Base-by-base conservation (phyloP, 78 protist genomes). In the Monocercomonoides exilis region DNA sequence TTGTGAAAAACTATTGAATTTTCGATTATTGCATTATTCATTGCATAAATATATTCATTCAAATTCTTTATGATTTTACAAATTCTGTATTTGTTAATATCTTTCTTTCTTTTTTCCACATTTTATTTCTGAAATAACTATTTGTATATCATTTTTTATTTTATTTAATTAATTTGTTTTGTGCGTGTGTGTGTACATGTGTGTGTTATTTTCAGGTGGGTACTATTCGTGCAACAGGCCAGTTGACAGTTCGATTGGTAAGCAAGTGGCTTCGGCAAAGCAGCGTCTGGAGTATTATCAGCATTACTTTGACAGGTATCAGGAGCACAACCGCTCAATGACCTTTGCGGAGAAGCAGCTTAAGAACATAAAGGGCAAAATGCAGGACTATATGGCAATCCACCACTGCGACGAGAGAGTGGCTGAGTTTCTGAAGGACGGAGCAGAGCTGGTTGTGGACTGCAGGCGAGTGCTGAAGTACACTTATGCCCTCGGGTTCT, bases 161-260 rank as follows among this genome's bases (percentile, higher is more conserved):
- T n/a, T n/a, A n/a, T n/a, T n/a, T n/a, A n/a, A n/a, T n/a, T n/a
- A n/a, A n/a, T n/a, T n/a, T n/a, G n/a, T n/a, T n/a, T n/a, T n/a
- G n/a, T n/a, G n/a, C n/a, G n/a, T n/a, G n/a, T n/a, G n/a, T n/a
- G n/a, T n/a, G n/a, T n/a, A n/a, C n/a, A n/a, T n/a, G n/a, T n/a
- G n/a, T n/a, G n/a, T n/a, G n/a, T n/a, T n/a, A n/a, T n/a, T n/a
- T n/a, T n/a, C 70, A 21, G 82, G 82, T 29, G 82, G 82, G 5
- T 79, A 79, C 11, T 79, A 79, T 41, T 33, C 6, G 82, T 79
- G 82, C 82, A 79, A 79, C 21, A 4, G 21, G 11, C 82, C 82
- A 33, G 36, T 38, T 5, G 36, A 79, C 45, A 6, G 36, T 21
- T 6, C 82, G 6, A 41, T 4, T 4, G 82, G 36, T 29, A 21